Evolutionary conservation across 176 grass and related monocot species (phyloP).

Genomic region (Sorghum bicolor): Sorghum_bicolor_NCBIv3 NC_012870.2:78728001-78728500

Average conservation of each 20-base stretch:
- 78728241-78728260: neutral
- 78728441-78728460: slow-evolving; percentile 38
- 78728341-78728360: neutral
- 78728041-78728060: slow-evolving; percentile 55
- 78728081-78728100: slow-evolving; percentile 55
- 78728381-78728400: neutral
- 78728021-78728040: slow-evolving; percentile 76
- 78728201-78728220: neutral
- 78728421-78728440: neutral
- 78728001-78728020: slow-evolving; percentile 24
- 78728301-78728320: slow-evolving; percentile 10
- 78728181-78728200: neutral
- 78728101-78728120: slow-evolving; percentile 46
- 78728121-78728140: slow-evolving; percentile 66
- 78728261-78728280: slow-evolving; percentile 25
- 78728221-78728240: neutral
- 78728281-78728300: slow-evolving; percentile 4
- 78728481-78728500: neutral
- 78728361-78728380: neutral
- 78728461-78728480: slow-evolving; percentile 41
- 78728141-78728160: slow-evolving; percentile 69
- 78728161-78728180: slow-evolving; percentile 64
- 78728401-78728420: neutral
- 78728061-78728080: slow-evolving; percentile 66
- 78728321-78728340: neutral